phyloP scores from a whole-genome alignment of 1,284 basidiomycete genomes.

The Inonotus hispidus region DNA sequence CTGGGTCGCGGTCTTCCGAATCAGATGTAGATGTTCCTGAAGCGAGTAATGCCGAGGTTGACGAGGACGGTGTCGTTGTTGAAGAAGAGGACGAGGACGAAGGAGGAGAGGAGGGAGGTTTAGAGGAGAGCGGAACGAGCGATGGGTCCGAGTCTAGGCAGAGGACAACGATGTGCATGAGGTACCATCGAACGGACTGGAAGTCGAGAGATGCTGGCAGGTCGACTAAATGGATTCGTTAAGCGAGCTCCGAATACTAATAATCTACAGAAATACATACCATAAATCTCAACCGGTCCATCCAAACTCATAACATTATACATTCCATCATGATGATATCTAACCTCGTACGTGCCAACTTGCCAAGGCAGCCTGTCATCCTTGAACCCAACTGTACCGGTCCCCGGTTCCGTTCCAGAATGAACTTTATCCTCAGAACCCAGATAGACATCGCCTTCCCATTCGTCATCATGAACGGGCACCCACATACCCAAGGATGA shows the following conservation, averaged over 20 bases:
- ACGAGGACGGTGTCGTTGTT: background rate
- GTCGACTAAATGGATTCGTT: slow-evolving; percentile 45
- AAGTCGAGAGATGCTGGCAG: slow-evolving; percentile 59
- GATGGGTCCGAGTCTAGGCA: slow-evolving; percentile 84
- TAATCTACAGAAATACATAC: slow-evolving; percentile 38
- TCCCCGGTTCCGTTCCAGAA: slow-evolving; percentile 40
- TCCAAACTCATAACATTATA: slow-evolving; percentile 91
- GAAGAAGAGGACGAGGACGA: slow-evolving; percentile 9
- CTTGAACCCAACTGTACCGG: slow-evolving; percentile 72
- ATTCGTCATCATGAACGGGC: slow-evolving; percentile 87
- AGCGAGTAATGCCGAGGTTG: too few relatives aligned
- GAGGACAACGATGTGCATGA: slow-evolving; percentile 76
- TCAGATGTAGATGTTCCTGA: too few relatives aligned
- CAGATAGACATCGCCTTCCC: slow-evolving; percentile 81
- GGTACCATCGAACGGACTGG: slow-evolving; percentile 54
- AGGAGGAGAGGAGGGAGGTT: slow-evolving; percentile 23
- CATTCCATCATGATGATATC: slow-evolving; percentile 90
- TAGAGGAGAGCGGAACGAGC: slow-evolving; percentile 72
- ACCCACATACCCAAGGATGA: slow-evolving; percentile 90
- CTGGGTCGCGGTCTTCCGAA: slow-evolving; percentile 51
- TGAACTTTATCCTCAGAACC: slow-evolving; percentile 37
- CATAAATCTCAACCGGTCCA: slow-evolving; percentile 83
- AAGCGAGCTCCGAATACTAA: background rate
- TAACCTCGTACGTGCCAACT: slow-evolving; percentile 83
- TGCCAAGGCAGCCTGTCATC: slow-evolving; percentile 82